phyloP scores from a whole-genome alignment of 108 stramenopile species.

The Cyclotella kingstonii region DNA sequence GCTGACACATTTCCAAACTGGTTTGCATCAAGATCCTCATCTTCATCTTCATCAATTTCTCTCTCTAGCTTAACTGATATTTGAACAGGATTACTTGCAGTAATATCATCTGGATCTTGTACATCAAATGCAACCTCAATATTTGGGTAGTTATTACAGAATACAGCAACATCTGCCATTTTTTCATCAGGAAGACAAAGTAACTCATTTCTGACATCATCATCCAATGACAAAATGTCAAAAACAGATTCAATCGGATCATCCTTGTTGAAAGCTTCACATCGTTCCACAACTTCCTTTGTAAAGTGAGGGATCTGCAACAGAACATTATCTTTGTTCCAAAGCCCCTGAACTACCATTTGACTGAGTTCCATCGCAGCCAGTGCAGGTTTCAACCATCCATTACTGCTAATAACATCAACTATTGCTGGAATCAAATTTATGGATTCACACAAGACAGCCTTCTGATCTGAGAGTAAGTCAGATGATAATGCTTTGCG shows the following conservation, averaged over 20 bases:
- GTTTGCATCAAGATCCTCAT: conserved; percentile 73
- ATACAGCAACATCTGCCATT: conserved; percentile 96
- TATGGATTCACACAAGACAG: conserved; percentile 74
- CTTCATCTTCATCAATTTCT: conserved; percentile 87
- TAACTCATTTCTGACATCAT: conserved; percentile 89
- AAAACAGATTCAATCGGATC: conserved; percentile 86
- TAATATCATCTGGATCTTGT: conserved; percentile 80
- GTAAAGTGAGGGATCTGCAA: conserved; percentile 97
- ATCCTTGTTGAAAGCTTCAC: conserved; percentile 65
- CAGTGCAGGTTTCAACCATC: conserved; percentile 96
- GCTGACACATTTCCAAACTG: conserved; percentile 79
- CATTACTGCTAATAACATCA: conserved; percentile 96
- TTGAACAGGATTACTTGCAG: conserved; percentile 85
- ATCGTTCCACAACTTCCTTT: conserved; percentile 82
- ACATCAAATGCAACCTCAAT: conserved; percentile 90
- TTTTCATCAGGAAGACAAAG: conserved; percentile 86
- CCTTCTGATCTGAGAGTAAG: conserved; percentile 78
- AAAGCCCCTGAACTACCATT: conserved; percentile 97
- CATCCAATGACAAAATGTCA: conserved; percentile 93
- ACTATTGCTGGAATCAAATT: conserved; percentile 93
- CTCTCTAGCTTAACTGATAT: conserved; percentile 87
- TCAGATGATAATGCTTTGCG: conserved; percentile 79
- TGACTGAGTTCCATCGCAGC: conserved; percentile 99
- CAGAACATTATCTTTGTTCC: conserved; percentile 91
- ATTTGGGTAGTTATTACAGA: conserved; percentile 98